Conservation (phyloP, 2,329 filamentous ascomycete species). For the Nemania bipapillata region DNA sequence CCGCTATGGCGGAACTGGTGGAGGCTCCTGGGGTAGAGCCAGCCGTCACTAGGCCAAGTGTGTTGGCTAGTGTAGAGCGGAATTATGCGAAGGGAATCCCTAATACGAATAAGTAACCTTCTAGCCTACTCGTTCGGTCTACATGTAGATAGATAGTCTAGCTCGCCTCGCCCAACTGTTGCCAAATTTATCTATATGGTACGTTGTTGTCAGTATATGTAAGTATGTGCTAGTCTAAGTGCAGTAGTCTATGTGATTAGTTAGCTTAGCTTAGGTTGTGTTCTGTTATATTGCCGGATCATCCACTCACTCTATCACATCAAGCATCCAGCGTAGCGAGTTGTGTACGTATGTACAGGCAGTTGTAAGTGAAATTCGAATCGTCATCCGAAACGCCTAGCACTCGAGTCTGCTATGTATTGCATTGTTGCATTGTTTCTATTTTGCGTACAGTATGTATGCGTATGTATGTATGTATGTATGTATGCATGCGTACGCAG, state of each 20-base stretch:
- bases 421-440: no score
- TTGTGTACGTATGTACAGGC: no score
- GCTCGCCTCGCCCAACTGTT: background rate
- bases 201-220: background rate
- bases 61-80: background rate
- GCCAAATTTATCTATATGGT: background rate
- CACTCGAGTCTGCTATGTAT: no score
- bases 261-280: background rate
- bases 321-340: no score
- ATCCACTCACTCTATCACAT: background rate
- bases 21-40: slow-evolving; percentile 4
- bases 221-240: no score
- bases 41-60: background rate
- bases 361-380: background rate
- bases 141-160: no score
- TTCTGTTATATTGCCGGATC: background rate
- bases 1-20: slow-evolving; percentile 31
- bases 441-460: no score
- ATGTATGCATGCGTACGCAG: no score
- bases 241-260: background rate
- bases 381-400: background rate
- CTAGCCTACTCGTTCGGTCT: no score
- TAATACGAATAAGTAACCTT: no score
- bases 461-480: no score
- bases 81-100: background rate